Percentiles rank a stretch among this genome's conserved stretches.
These are phyloP conservation scores for Candida glucosophila DNA, from an alignment of 1,139 yeast genomes.

Conservation along the genomic window DNA sequence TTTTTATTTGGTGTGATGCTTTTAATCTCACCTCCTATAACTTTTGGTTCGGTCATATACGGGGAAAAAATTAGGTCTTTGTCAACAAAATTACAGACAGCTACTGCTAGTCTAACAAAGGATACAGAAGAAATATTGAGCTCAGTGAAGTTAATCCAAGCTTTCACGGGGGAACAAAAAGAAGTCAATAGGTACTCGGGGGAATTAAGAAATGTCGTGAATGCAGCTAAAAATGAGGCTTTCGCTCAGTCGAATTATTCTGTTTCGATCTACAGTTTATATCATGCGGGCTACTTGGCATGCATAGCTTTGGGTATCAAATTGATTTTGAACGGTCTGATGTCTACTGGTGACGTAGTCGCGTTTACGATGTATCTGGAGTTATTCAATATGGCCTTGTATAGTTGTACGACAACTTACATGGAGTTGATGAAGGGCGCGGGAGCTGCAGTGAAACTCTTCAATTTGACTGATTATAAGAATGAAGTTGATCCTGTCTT, in stretches of 20 bases:
- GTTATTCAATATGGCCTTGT: conserved; percentile 39
- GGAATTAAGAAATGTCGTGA: conserved; percentile 32
- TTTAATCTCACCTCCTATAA: conserved; percentile 45
- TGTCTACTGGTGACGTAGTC: conserved; percentile 40
- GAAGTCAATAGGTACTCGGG: conserved; percentile 33
- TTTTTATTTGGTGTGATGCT: conserved; percentile 41
- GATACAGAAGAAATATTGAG: conserved; percentile 40
- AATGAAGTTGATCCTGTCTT: conserved; percentile 37
- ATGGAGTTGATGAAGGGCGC: conserved; percentile 51
- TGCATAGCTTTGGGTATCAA: conserved; percentile 40
- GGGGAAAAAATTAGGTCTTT: conserved; percentile 38
- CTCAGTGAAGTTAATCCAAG: conserved; percentile 36
- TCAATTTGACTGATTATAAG: conserved; percentile 35
- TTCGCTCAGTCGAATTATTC: conserved; percentile 40
- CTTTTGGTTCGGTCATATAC: conserved; percentile 42
- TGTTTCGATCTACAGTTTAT: conserved; percentile 37
- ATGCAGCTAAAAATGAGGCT: conserved; percentile 38
- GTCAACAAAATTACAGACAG: conserved; percentile 37
- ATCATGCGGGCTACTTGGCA: conserved; percentile 38
- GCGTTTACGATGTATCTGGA: conserved; percentile 44
- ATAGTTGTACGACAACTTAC: conserved; percentile 43
- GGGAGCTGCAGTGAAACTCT: conserved; percentile 44
- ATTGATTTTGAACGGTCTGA: conserved; percentile 33
- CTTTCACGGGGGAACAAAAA: conserved; percentile 38
- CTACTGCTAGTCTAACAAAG: conserved; percentile 39